Base-by-base conservation (phyloP, 768 basidiomycete genomes). In the Steccherinum ochraceum region DNA sequence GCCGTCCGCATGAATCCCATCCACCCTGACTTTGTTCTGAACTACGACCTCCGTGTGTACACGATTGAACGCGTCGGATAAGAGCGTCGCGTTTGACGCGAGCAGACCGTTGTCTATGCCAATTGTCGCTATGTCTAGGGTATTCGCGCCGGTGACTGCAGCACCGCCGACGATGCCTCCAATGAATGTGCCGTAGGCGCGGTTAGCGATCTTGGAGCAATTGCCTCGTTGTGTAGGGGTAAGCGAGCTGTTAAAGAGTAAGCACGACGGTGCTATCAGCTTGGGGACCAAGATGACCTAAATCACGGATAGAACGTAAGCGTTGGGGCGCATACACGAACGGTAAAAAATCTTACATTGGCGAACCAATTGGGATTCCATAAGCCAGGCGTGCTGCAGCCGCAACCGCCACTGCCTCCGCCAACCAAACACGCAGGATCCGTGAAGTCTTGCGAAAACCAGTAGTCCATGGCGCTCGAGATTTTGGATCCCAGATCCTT, bases 301-400 rank as follows among this genome's bases (percentile, higher is more conserved):
- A 5, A 42, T 12, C 12, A 52, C 10, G 5, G 16, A 20, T 45
- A 47, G 12, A 48, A 43, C 23, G 13, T 27, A 25, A 24, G 20
- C 27, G 16, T n/a, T n/a, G n/a, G n/a, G n/a, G n/a, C n/a, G n/a
- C n/a, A n/a, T n/a, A n/a, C n/a, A n/a, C n/a, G 3, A 40, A 45
- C 7, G 23, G 43, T 21, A 46, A 26, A 24, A 21, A 12, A 4
- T 27, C 72, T n/a, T 47, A 79, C 78, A 53, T 81, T 81, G 4
- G 74, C 72, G 55, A 73, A 80, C 83, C 82, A 84, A 54, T 83
- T 84, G 2, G 75, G 73, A 55, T 84, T 85, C 78, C 80, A 83
- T 19, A 65, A 45, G 3, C 57, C 78, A 2, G 73, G 70, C 5
- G 79, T 78, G 13, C 67, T 65, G 53, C 83, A 86, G 5, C 83